Evolutionary conservation across 192 early-diverging fungal genomes (phyloP), one percentile per base, ranked within the genome.

Genomic region (Phycomyces blakesleeanus): DNA sequence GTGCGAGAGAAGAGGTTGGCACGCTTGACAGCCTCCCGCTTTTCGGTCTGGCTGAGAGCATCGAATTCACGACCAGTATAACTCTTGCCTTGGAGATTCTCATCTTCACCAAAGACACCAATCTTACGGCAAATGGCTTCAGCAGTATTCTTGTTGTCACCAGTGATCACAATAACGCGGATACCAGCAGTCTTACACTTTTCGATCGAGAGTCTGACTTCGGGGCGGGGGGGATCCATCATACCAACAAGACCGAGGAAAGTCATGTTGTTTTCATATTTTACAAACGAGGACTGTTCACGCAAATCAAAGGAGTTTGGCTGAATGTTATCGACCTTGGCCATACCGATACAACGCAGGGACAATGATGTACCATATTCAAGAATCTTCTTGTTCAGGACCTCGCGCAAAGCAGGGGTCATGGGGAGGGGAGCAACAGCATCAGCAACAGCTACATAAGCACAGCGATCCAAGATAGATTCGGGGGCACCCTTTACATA

Each of bases 61-160:
- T 96, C 93, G 74, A 98, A 97, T 79, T 99, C 93, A 53, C 95
- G 86, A 41, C 96, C 97, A 42, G 97, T 99, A 74, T 89, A 94
- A 44, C 72, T 76, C 69, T 86, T 85, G 44, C 84, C 83, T 24
- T 64, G 70, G 37, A 91, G 59, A 66, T 90, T 83, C 51, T 90
- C 87, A 39, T 81, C 73, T 18, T 74, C 66, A 9, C 73, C 82
- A 64, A 99, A 93, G 0, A 99, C 89, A 49, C 97, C 97, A 80
- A 99, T 97, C 67, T 88, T 80, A 61, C 91, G 88, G 74, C 93
- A 96, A 66, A 99, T 95, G 59, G 91, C 83, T 79, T 98, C 94
- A 51, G 96, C 96, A 5, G 96, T 99, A 73, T 91, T 90, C 78
- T 93, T 91, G 80, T 95, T 92, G 79, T 99, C 96, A 69, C 96